phyloP scores from a whole-genome alignment of 768 basidiomycete species.

The Mycena epipterygia region DNA sequence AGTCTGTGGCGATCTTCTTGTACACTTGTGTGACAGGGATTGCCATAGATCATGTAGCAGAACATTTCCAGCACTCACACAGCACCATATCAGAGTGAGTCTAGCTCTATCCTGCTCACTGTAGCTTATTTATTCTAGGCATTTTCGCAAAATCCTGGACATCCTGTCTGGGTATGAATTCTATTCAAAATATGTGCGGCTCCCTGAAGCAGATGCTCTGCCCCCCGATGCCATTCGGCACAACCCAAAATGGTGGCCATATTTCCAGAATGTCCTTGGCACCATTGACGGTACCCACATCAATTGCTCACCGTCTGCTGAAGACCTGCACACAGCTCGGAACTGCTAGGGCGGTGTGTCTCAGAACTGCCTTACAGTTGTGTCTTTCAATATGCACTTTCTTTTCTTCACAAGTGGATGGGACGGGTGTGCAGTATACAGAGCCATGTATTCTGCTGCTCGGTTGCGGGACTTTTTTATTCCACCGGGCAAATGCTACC shows the following conservation, averaged over 20 bases:
- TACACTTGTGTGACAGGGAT: constrained; percentile 45
- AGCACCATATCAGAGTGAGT: constrained; percentile 34
- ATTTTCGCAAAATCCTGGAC: constrained; percentile 17
- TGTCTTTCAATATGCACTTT: constrained; percentile 50
- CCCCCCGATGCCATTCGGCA: constrained; percentile 30
- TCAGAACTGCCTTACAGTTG: constrained; percentile 53
- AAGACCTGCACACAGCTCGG: constrained; percentile 30
- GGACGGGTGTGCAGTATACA: constrained; percentile 55
- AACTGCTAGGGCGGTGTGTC: constrained; percentile 50
- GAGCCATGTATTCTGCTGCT: constrained; percentile 46
- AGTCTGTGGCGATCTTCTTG: constrained; percentile 46
- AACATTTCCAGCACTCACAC: constrained; percentile 8
- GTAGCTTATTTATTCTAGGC: constrained; percentile 25
- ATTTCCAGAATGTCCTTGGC: constrained; percentile 47
- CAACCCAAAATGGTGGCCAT: constrained; percentile 46
- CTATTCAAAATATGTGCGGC: constrained; percentile 32
- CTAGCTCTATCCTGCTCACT: constrained; percentile 24
- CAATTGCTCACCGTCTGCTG: constrained; percentile 32
- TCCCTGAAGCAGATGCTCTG: constrained; percentile 32
- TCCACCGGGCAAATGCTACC: constrained; percentile 47
- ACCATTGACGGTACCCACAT: constrained; percentile 50
- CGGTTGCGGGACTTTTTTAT: constrained; percentile 43
- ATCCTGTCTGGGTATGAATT: constrained; percentile 22
- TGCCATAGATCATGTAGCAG: constrained; percentile 40
- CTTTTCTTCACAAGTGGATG: constrained; percentile 53